phyloP scores from a whole-genome alignment of 768 basidiomycete genomes.

The Mycena rosella region DNA sequence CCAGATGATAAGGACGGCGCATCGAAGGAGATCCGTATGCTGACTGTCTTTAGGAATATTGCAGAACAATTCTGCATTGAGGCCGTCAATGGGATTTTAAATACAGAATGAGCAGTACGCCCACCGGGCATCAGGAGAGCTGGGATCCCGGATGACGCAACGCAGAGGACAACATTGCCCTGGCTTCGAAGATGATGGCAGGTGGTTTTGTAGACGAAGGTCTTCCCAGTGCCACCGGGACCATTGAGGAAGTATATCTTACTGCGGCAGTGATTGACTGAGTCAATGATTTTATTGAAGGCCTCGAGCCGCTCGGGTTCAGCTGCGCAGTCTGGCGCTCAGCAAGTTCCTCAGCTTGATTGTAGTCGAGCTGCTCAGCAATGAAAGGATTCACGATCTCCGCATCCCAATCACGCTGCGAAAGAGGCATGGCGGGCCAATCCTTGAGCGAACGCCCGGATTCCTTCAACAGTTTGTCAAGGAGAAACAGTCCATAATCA shows the following conservation, averaged over 20 bases:
- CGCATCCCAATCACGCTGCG: conserved; percentile 34
- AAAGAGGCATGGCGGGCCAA: conserved; percentile 37
- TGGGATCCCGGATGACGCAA: conserved; percentile 62
- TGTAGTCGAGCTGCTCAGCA: conserved; percentile 40
- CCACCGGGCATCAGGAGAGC: conserved; percentile 59
- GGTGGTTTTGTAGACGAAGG: conserved; percentile 14
- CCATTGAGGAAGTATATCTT: conserved; percentile 20
- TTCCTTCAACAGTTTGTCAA: conserved; percentile 29
- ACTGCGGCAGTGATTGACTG: neutral
- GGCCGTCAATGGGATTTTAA: conserved; percentile 58
- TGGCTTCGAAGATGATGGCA: conserved; percentile 7
- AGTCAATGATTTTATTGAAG: conserved; percentile 3
- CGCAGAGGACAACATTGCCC: conserved; percentile 5
- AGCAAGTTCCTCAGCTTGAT: conserved; percentile 16
- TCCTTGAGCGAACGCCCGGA: conserved; percentile 20
- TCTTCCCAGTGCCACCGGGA: conserved; percentile 16
- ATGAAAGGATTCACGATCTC: conserved; percentile 34
- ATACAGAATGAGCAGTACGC: conserved; percentile 60
- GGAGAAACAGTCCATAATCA: conserved; percentile 13
- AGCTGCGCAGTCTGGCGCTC: neutral
- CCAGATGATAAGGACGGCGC: conserved; percentile 51
- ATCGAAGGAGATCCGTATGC: conserved; percentile 43
- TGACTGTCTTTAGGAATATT: conserved; percentile 42
- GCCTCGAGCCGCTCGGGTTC: conserved; percentile 1
- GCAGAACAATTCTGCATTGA: conserved; percentile 39